phyloP scores from a whole-genome alignment of 2,329 filamentous ascomycete species.

The Calonectria hawksworthii region DNA sequence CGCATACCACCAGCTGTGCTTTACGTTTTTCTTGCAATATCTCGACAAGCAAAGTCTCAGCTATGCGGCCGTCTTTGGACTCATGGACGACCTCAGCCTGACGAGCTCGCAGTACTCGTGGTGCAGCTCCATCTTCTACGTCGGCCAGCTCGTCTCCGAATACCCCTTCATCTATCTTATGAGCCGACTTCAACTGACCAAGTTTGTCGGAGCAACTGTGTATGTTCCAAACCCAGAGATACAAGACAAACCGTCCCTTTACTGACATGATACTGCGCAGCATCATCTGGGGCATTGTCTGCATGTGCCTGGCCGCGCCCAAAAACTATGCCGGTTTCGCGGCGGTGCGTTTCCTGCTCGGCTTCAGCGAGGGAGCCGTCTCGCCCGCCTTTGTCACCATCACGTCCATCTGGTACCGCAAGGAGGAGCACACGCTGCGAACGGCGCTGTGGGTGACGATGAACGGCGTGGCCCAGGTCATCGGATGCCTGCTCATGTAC shows the following conservation, averaged over 20 bases:
- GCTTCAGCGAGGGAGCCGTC: slow-evolving; percentile 47
- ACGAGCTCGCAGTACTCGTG: slow-evolving; percentile 63
- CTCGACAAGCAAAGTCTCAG: slow-evolving; percentile 64
- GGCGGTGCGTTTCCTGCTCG: slow-evolving; percentile 57
- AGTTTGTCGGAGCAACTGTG: slow-evolving; percentile 63
- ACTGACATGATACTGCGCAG: slow-evolving; percentile 32
- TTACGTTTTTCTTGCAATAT: slow-evolving; percentile 59
- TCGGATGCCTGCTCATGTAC: slow-evolving; percentile 31
- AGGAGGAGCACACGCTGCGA: slow-evolving; percentile 25
- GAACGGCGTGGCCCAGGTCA: slow-evolving; percentile 27
- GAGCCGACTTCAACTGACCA: slow-evolving; percentile 62
- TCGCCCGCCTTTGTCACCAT: slow-evolving; percentile 29
- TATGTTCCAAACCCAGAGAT: slow-evolving; percentile 41
- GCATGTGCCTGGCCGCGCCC: slow-evolving; percentile 60
- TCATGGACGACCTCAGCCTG: slow-evolving; percentile 61
- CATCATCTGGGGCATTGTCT: slow-evolving; percentile 59
- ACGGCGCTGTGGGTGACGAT: slow-evolving; percentile 32
- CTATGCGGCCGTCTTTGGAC: slow-evolving; percentile 62
- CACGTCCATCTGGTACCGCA: slow-evolving; percentile 31
- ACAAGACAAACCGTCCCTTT: background rate
- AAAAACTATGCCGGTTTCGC: slow-evolving; percentile 56
- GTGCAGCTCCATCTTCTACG: slow-evolving; percentile 61
- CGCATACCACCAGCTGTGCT: slow-evolving; percentile 48
- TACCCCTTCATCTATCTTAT: slow-evolving; percentile 67
- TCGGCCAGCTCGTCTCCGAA: slow-evolving; percentile 61